These are phyloP conservation scores for Phaffia rhodozyma DNA, from an alignment of 1,284 basidiomycete species.

Conservation along the genomic window DNA sequence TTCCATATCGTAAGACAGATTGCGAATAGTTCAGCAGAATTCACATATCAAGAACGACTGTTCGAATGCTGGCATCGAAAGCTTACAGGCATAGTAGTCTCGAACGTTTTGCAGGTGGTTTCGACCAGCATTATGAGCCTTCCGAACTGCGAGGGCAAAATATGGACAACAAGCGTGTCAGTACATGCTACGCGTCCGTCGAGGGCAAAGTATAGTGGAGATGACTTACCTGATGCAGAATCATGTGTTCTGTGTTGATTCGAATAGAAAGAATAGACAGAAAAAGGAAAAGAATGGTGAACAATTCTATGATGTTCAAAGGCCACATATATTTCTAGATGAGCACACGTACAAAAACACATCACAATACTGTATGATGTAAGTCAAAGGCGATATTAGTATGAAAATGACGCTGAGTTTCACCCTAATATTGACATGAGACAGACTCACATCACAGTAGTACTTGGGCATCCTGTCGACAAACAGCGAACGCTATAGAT, in stretches of 20 bases:
- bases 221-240: constrained; percentile 56
- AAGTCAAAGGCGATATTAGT: neutral
- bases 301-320: neutral
- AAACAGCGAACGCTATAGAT: no score
- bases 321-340: constrained; percentile 19
- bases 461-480: constrained; percentile 16
- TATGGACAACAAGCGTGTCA: constrained; percentile 21
- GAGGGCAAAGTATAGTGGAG: constrained; percentile 2
- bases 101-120: constrained; percentile 94
- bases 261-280: constrained; percentile 9
- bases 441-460: constrained; percentile 17
- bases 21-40: neutral
- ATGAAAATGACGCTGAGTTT: neutral
- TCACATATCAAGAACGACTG: constrained; percentile 16
- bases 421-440: neutral
- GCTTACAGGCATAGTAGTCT: constrained; percentile 88
- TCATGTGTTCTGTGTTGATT: constrained; percentile 51
- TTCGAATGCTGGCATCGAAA: constrained; percentile 1
- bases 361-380: constrained; percentile 61
- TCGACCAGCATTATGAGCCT: constrained; percentile 92
- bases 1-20: neutral
- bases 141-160: constrained; percentile 55
- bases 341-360: constrained; percentile 46
- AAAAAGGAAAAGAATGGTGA: neutral
- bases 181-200: constrained; percentile 28